Conservation (phyloP, 768 basidiomycete species). For the Boletellus sp. region DNA sequence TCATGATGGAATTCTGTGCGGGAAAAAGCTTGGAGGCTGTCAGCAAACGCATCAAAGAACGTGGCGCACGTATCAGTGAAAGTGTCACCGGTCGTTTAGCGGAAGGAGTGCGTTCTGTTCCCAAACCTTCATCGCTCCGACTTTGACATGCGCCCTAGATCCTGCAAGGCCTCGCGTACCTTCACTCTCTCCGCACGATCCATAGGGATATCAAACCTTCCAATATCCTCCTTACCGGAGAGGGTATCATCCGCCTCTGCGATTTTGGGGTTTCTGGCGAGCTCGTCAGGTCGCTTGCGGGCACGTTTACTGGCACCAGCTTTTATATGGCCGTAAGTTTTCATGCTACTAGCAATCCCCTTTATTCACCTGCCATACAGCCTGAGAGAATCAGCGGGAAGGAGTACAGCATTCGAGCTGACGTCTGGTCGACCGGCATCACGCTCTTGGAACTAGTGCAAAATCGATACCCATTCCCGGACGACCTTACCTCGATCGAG, state of each 20-base stretch:
- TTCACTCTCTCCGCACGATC: constrained; percentile 88
- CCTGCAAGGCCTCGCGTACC: constrained; percentile 88
- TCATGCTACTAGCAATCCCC: background rate
- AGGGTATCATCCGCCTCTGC: constrained; percentile 86
- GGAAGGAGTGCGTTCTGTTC: constrained; percentile 67
- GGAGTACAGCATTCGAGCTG: constrained; percentile 90
- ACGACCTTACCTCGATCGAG: constrained; percentile 90
- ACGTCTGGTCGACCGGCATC: constrained; percentile 98
- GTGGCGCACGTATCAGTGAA: constrained; percentile 77
- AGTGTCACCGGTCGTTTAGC: constrained; percentile 88
- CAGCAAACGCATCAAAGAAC: constrained; percentile 76
- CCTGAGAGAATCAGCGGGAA: constrained; percentile 93
- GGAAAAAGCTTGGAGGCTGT: constrained; percentile 89
- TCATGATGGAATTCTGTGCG: constrained; percentile 89
- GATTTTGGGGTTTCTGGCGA: constrained; percentile 99
- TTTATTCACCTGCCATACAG: constrained; percentile 36
- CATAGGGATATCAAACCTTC: constrained; percentile 96
- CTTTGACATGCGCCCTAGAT: constrained; percentile 44
- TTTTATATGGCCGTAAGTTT: constrained; percentile 95
- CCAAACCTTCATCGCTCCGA: background rate
- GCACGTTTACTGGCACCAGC: constrained; percentile 96
- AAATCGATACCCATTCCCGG: constrained; percentile 93
- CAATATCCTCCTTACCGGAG: constrained; percentile 83
- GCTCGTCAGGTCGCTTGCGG: constrained; percentile 84
- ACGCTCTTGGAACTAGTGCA: constrained; percentile 91